A percentile compares a stretch with the other conserved stretches of the same genome.
Evolutionary conservation across 352 stramenopile genomes (phyloP).

Genomic region (Phytopythium delawarense): DNA sequence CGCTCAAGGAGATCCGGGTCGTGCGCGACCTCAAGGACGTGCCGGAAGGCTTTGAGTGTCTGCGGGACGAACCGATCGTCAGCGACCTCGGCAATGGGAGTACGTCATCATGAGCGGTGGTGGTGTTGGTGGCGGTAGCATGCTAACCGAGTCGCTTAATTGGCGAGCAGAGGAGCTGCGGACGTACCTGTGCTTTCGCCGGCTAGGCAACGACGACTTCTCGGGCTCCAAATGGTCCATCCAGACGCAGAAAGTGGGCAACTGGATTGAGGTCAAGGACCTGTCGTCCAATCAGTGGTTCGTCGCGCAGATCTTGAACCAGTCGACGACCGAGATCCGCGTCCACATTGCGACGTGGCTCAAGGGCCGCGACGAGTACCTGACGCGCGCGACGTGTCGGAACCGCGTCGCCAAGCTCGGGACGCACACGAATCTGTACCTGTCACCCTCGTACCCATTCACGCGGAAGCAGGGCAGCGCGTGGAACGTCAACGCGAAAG

Average conservation of each 20-base stretch:
- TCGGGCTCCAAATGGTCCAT: slow-evolving; percentile 69
- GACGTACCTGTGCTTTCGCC: slow-evolving; percentile 70
- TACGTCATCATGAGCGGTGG: slow-evolving; percentile 5
- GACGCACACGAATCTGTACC: slow-evolving; percentile 69
- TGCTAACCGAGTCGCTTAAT: slow-evolving; percentile 9
- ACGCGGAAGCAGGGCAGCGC: slow-evolving; percentile 64
- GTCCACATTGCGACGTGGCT: slow-evolving; percentile 66
- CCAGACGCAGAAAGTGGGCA: slow-evolving; percentile 51
- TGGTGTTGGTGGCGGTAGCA: slow-evolving; percentile 1
- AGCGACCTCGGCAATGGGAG: slow-evolving; percentile 33
- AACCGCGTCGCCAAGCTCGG: slow-evolving; percentile 66
- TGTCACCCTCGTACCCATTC: slow-evolving; percentile 78
- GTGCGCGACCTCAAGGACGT: slow-evolving; percentile 63
- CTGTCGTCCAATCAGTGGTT: slow-evolving; percentile 72
- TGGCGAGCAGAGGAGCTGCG: slow-evolving; percentile 37
- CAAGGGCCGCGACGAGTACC: slow-evolving; percentile 68
- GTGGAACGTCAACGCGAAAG: slow-evolving; percentile 62
- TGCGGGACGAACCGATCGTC: slow-evolving; percentile 40
- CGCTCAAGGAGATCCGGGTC: slow-evolving; percentile 80
- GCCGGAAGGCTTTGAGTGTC: slow-evolving; percentile 56
- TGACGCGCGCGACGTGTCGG: slow-evolving; percentile 51
- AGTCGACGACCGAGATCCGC: slow-evolving; percentile 60
- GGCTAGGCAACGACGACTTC: slow-evolving; percentile 61
- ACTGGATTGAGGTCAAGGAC: slow-evolving; percentile 84
- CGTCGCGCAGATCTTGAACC: slow-evolving; percentile 67